Base-by-base conservation (phyloP, 1,284 basidiomycete genomes). In the Sphaerobolus stellatus region DNA sequence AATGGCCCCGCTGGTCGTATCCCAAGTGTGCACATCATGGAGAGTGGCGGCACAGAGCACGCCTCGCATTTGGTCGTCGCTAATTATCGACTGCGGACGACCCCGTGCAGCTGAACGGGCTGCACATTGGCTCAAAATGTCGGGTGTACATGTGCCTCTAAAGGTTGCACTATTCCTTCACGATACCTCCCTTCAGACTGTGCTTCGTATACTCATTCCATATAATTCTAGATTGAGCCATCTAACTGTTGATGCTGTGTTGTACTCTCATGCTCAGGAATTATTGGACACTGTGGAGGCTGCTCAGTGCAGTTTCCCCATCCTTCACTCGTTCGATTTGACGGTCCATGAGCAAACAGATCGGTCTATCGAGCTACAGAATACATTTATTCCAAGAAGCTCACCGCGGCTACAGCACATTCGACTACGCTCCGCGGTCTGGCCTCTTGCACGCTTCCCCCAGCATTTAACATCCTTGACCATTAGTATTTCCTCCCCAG, bases 1-100 rank as follows among this genome's bases (percentile, higher is more conserved):
- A 18, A 74, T 75, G 22, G 81, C 77, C 9, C 83, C 83, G 14
- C 64, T 85, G 18, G 71, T 75, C 43, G 75, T 75, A 40, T 84
- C 82, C 13, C 80, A 83, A 49, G 82, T 85, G 31, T 86, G 82
- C 61, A 74, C 77, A 3, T 69, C 77, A 52, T 87, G 84, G 84
- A 74, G 82, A 50, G 73, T 70, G 59, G 82, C 81, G 0, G 72
- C 80, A 5, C 67, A 65, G 48, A 49, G 31, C 22, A 70, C 72
- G 30, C 80, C 83, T 24, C 70, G 72, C 22, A 75, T 84, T 28
- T 86, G 84, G 84, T 81, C 81, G 4, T 71, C 78, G 59, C 60
- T 86, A 50, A 79, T 81, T 56, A 70, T 83, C 40, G 73, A 82
- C 58, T 72, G 74, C 54, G 75, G 80, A 60, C 69, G 72, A 34